phyloP scores from a whole-genome alignment of 148 eudicot species.

The Talinum fruticosum region DNA sequence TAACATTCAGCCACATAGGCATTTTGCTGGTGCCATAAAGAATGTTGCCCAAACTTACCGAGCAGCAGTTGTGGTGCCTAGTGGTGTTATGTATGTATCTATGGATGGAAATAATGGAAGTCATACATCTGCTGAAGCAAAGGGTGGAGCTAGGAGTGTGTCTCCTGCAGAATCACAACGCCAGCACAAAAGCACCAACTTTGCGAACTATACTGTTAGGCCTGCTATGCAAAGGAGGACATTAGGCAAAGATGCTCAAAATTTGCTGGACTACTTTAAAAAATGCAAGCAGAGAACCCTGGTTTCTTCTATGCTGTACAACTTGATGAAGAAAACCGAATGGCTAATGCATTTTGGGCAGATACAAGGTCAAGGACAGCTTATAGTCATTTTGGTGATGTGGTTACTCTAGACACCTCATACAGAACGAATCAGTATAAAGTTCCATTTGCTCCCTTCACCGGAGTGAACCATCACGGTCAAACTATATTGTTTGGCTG shows the following conservation, averaged over 20 bases:
- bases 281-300: conserved; percentile 94
- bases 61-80: conserved; percentile 47
- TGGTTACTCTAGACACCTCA: conserved; percentile 67
- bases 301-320: conserved; percentile 93
- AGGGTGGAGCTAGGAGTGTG: conserved; percentile 41
- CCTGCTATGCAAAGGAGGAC: conserved; percentile 44
- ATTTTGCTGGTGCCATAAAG: conserved; percentile 51
- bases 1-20: conserved; percentile 47
- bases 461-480: conserved; percentile 90
- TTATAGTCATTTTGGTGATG: conserved; percentile 78
- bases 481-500: conserved; percentile 81
- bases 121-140: conserved; percentile 37
- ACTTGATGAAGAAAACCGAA: conserved; percentile 76
- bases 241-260: conserved; percentile 85
- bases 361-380: conserved; percentile 88
- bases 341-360: conserved; percentile 93
- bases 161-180: conserved; percentile 44
- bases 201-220: conserved; percentile 37
- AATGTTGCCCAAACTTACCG: conserved; percentile 36
- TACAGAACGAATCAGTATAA: conserved; percentile 59
- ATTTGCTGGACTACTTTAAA: conserved; percentile 84
- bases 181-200: conserved; percentile 37
- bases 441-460: conserved; percentile 83
- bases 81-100: conserved; percentile 65
- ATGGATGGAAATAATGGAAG: conserved; percentile 43